Evolutionary conservation across 257 asterid species (phyloP).

Genomic region (Solanum clarkiae): DNA sequence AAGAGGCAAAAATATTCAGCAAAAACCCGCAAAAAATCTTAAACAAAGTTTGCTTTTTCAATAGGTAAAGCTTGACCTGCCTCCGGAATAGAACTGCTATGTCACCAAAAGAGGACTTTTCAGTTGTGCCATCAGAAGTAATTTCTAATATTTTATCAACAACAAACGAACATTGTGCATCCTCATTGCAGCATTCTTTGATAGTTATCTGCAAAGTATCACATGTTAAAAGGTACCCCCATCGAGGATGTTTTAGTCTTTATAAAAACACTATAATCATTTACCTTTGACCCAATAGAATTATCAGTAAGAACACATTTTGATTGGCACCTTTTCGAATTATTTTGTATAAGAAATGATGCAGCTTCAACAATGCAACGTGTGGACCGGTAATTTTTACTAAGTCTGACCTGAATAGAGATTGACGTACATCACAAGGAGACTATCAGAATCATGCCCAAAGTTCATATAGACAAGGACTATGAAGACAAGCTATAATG

Average conservation of each 20-base stretch:
- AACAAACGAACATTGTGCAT: constrained; percentile 82
- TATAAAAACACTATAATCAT: not conserved
- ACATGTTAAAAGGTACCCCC: not conserved
- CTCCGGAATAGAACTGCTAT: constrained; percentile 88
- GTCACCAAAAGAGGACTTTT: constrained; percentile 48
- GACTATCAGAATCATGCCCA: not conserved
- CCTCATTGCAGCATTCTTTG: constrained; percentile 90
- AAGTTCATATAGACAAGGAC: not conserved
- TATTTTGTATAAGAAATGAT: constrained; percentile 68
- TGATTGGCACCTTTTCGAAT: constrained; percentile 49
- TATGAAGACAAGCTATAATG: not conserved
- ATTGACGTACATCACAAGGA: not conserved
- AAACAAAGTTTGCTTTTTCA: constrained; percentile 4
- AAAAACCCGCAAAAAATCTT: not conserved
- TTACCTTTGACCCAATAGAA: constrained; percentile 84
- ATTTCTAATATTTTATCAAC: constrained; percentile 86
- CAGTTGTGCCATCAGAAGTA: constrained; percentile 51
- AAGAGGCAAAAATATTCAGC: not conserved
- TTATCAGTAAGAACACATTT: constrained; percentile 69
- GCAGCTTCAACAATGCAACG: constrained; percentile 95
- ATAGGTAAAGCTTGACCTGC: constrained; percentile 54
- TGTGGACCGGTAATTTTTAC: constrained; percentile 82
- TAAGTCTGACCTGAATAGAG: constrained; percentile 61
- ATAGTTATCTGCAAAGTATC: constrained; percentile 47
- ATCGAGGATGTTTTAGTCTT: not conserved